A percentile compares a stretch with the other conserved stretches of the same genome.
phyloP scores from a whole-genome alignment of 1,139 yeast genomes.

The Hansenula sp. region DNA sequence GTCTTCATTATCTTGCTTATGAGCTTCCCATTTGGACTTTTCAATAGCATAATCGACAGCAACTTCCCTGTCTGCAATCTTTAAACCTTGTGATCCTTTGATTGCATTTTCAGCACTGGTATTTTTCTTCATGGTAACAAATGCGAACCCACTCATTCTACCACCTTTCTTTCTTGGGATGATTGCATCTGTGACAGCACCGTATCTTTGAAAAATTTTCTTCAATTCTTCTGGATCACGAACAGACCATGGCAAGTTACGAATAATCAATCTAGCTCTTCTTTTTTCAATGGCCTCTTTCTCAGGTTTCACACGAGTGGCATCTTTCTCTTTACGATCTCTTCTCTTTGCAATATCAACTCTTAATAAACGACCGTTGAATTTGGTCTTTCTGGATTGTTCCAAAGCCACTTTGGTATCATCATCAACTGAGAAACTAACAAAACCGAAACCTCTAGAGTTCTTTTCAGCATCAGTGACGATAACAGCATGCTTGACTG shows the following conservation, averaged over 20 bases:
- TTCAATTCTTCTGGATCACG: constrained; percentile 71
- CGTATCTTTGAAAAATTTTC: constrained; percentile 70
- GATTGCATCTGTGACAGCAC: constrained; percentile 84
- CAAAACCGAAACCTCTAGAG: constrained; percentile 95
- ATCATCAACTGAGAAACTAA: constrained; percentile 79
- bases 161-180: constrained; percentile 90
- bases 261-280: constrained; percentile 77
- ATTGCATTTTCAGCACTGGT: constrained; percentile 80
- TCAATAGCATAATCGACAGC: constrained; percentile 94
- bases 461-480: constrained; percentile 72
- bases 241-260: constrained; percentile 96
- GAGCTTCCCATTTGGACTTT: constrained; percentile 73
- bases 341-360: constrained; percentile 92
- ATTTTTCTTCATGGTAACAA: constrained; percentile 83
- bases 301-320: constrained; percentile 17
- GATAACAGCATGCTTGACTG: constrained; percentile 92
- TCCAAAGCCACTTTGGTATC: constrained; percentile 78
- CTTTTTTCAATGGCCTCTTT: constrained; percentile 45
- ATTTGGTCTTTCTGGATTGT: constrained; percentile 61
- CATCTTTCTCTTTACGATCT: constrained; percentile 52
- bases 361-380: constrained; percentile 63
- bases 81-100: constrained; percentile 65
- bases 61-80: constrained; percentile 87
- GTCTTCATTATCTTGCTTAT: constrained; percentile 36
- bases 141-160: constrained; percentile 91